Evolutionary conservation across 768 basidiomycete genomes (phyloP).

Genomic region (Cystoderma amianthinum): DNA sequence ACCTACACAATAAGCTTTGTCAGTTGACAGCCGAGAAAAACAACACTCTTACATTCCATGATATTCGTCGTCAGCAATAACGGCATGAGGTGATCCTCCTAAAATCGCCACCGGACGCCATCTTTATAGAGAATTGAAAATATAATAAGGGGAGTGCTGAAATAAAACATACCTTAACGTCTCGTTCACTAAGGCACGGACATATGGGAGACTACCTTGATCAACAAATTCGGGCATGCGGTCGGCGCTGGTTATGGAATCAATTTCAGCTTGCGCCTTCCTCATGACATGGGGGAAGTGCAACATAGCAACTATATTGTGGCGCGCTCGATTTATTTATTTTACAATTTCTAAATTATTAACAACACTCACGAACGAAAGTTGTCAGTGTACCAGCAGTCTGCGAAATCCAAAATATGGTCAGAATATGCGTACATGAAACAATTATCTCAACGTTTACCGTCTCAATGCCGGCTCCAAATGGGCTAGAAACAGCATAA

Average conservation of each 20-base stretch:
- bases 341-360: no score
- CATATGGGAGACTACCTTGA: constrained; percentile 24
- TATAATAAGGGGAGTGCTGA: not conserved
- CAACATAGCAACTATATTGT: constrained; percentile 26
- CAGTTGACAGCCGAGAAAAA: not conserved
- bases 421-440: not conserved
- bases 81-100: constrained; percentile 28
- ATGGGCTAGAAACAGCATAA: constrained; percentile 36
- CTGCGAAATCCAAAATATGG: constrained; percentile 9
- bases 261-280: constrained; percentile 32
- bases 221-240: constrained; percentile 31
- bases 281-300: constrained; percentile 29
- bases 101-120: constrained; percentile 27
- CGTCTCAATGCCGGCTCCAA: constrained; percentile 40
- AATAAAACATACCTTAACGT: constrained; percentile 18
- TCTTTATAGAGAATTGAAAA: constrained; percentile 5
- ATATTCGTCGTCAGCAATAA: constrained; percentile 28
- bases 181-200: constrained; percentile 30
- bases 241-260: constrained; percentile 24
- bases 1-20: constrained; percentile 8
- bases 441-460: constrained; percentile 15
- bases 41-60: constrained; percentile 22
- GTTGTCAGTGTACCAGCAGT: constrained; percentile 22
- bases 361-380: constrained; percentile 24
- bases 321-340: not conserved